Percentiles rank a stretch among this genome's conserved stretches.
Conservation (phyloP, 163 green algal species). For the Chloromonas sp. region DNA sequence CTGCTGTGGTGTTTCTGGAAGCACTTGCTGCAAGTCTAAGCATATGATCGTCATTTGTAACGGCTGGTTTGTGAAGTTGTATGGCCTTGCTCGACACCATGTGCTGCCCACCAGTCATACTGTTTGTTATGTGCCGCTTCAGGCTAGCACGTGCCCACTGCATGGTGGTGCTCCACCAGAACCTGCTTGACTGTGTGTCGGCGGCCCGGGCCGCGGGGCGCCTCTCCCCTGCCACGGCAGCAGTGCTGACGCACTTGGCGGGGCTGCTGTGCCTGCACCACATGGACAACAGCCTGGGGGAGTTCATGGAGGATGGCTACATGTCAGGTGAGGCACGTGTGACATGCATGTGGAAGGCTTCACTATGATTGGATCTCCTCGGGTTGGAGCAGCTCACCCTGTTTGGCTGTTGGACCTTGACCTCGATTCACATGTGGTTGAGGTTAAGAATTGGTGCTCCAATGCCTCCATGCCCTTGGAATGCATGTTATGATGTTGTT, state of each 20-base stretch:
- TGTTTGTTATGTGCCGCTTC: not conserved
- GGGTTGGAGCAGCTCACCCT: no score
- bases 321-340: conserved; percentile 26
- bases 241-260: conserved; percentile 56
- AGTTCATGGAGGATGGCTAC: conserved; percentile 70
- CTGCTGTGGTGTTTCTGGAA: no score
- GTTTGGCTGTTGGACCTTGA: no score
- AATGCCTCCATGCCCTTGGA: no score
- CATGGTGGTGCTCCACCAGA: conserved; percentile 53
- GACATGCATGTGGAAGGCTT: no score
- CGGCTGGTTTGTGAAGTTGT: not conserved
- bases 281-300: conserved; percentile 42
- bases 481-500: no score
- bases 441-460: no score
- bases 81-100: not conserved
- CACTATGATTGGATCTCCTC: no score
- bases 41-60: no score
- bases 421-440: no score
- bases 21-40: no score
- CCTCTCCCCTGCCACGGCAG: conserved; percentile 15
- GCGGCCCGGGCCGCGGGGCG: conserved; percentile 12
- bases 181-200: conserved; percentile 39
- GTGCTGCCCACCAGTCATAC: no score
- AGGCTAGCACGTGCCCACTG: conserved; percentile 55
- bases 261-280: conserved; percentile 57